Base-by-base conservation (phyloP, 1,284 basidiomycete species). In the Amylostereum areolatum region DNA sequence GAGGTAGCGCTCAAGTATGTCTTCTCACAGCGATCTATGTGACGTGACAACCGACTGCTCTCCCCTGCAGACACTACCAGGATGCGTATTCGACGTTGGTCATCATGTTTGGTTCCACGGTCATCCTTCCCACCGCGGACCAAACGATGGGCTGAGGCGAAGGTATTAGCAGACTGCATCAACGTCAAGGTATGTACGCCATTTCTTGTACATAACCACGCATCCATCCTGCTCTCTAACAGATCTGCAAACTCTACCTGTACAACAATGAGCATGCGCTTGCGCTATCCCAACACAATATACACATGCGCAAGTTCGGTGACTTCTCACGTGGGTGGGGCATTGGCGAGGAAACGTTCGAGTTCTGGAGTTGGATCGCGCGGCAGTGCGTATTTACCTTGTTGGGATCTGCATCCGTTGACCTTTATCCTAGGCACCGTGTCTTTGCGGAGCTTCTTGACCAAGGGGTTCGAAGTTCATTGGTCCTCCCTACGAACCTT, bases 121-220 rank as follows among this genome's bases (percentile, higher is more conserved):
- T 83, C 0, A 86, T 90, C 48, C 66, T 97, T 3, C n/a, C 90
- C 91, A 0, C 94, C 96, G 3, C 79, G 95, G 3, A 97, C 95
- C 0, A 98, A 98, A 64, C 78, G 96, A 30, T 98, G 96, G 95
- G 94, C 96, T 3, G 96, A 99, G 67, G 96, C 94, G 1, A 97
- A 97, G 62, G 96, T 98, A 2, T 75, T 99, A 2, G 91, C 90
- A 0, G 96, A 99, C 62, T 90, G 89, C 57, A 85, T 96, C 51
- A 89, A 85, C 52, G 72, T 95, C 60, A 92, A 94, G 72, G 92
- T 89, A 52, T 42, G 71, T 50, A 3, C 25, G 25, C n/a, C 29
- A 11, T 52, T 36, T 43, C 32, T 37, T 37, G 25, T 9, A 41
- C 27, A 8, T 7, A 3, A 10, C 43, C 43, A 5, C 6, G 12